phyloP scores from a whole-genome alignment of 1,284 basidiomycete genomes.

The Leccinum pachyderme region DNA sequence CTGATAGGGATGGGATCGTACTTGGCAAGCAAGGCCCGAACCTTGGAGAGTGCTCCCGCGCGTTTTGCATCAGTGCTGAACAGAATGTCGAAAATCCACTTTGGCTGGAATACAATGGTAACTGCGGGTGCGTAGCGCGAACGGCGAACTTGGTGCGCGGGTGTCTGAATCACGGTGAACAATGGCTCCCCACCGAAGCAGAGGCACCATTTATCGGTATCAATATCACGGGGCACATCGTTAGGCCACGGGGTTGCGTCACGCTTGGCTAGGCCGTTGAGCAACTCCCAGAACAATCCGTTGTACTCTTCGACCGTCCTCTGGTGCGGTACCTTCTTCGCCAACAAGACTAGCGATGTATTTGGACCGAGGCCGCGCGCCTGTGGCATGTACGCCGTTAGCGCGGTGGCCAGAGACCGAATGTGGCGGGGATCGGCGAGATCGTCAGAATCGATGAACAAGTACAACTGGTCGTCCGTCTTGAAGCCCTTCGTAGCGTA shows the following conservation, averaged over 20 bases:
- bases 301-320: slow-evolving; percentile 23
- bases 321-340: slow-evolving; percentile 12
- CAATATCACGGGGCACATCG: slow-evolving; percentile 17
- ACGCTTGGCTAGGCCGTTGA: slow-evolving; percentile 21
- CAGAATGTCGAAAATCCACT: slow-evolving; percentile 26
- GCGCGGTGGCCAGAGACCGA: slow-evolving; percentile 14
- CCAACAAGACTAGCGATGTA: slow-evolving; percentile 20
- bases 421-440: slow-evolving; percentile 22
- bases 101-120: slow-evolving; percentile 25
- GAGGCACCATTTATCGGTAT: slow-evolving; percentile 22
- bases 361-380: slow-evolving; percentile 19
- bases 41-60: slow-evolving; percentile 19
- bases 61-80: slow-evolving; percentile 23
- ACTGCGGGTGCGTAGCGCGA: slow-evolving; percentile 19
- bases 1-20: slow-evolving; percentile 25
- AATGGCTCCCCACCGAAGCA: slow-evolving; percentile 23
- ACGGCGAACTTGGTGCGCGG: slow-evolving; percentile 23
- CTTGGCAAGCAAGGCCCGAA: slow-evolving; percentile 17
- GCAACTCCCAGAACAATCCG: slow-evolving; percentile 19
- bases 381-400: slow-evolving; percentile 16
- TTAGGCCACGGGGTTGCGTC: slow-evolving; percentile 19
- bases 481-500: slow-evolving; percentile 26
- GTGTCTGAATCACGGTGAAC: slow-evolving; percentile 23
- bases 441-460: slow-evolving; percentile 26
- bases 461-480: slow-evolving; percentile 19